Percentiles rank a stretch among this genome's conserved stretches.
Conservation (phyloP, 139 green algal species). For the Picochlorum sp. region DNA sequence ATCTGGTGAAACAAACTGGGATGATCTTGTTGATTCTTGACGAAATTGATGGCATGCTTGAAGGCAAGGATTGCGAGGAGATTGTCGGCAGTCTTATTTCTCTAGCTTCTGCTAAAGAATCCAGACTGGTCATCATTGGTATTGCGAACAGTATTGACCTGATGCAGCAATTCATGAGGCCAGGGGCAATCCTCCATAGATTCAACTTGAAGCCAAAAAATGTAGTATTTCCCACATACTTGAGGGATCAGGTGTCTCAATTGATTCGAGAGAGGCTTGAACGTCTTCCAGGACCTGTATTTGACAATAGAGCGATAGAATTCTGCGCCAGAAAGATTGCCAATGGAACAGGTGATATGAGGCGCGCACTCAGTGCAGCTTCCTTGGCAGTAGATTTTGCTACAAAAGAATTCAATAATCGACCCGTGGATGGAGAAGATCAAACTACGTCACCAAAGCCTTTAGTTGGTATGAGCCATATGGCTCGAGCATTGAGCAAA, state of each 20-base stretch:
- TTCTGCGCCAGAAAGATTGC: constrained; percentile 37
- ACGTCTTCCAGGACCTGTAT: constrained; percentile 33
- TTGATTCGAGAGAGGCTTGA: constrained; percentile 34
- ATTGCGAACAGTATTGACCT: constrained; percentile 53
- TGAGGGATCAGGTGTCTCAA: neutral
- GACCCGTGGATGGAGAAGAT: neutral
- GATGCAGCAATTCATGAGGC: constrained; percentile 26
- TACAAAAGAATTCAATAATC: neutral
- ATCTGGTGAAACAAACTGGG: constrained; percentile 6
- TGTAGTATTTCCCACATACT: constrained; percentile 25
- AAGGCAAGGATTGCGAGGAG: constrained; percentile 9
- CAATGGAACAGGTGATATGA: constrained; percentile 38
- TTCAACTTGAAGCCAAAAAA: constrained; percentile 16
- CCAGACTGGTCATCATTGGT: constrained; percentile 44
- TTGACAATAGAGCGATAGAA: constrained; percentile 24
- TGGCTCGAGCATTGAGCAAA: constrained; percentile 20
- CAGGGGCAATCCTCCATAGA: constrained; percentile 11
- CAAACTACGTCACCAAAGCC: neutral
- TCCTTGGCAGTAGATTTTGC: neutral
- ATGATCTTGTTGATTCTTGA: constrained; percentile 50
- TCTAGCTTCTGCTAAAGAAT: constrained; percentile 20
- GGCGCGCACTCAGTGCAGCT: constrained; percentile 24
- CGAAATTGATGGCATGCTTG: constrained; percentile 47
- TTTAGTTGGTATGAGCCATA: constrained; percentile 30
- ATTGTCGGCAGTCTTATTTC: constrained; percentile 26